Evolutionary conservation across 352 stramenopile species (phyloP), one percentile per base, ranked within the genome.

Genomic region (Phytophthora pinifolia): DNA sequence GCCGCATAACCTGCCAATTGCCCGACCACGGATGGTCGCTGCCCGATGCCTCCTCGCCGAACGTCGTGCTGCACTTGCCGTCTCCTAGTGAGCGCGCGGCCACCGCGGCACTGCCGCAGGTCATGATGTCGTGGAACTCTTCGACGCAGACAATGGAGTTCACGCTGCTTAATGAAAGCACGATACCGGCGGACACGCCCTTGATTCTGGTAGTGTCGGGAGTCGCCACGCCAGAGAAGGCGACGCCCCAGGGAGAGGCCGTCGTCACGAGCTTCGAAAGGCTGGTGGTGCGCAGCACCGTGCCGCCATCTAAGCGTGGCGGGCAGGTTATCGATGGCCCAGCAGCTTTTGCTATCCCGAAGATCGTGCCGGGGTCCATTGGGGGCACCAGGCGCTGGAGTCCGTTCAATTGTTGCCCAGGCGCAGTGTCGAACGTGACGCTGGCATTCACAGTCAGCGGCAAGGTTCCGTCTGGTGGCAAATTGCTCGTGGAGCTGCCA

Each of bases 281-380:
- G 47, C 54, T 86, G 15, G 59, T 84, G 6, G 36, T 72, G 18
- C 74, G 82, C 17, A 65, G 54, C 10, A 89, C 77, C 0, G 65
- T 83, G 4, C 79, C 77, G 2, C 31, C 58, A 4, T 89, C 79
- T 17, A 86, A 64, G 3, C 75, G 79, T 7, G 75, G 82, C 31
- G 77, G 82, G 5, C 77, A 92, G 46, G 67, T 87, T 29, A 65
- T 92, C 38, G 77, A 89, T 25, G 79, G 82, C 0, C 79, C 77
- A 0, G 63, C 59, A 4, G 39, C 39, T 1, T 81, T 89, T 38
- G 56, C 58, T 6, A 71, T 89, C 34, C 54, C 75, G 0, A 79
- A 72, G 27, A 79, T 92, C 41, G 33, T 74, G 0, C 81, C 81
- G 8, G 81, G 78, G 14, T 57, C 60, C 1, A 66, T 91, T 32